Conservation (phyloP, 108 stramenopile species). For the Nannochloropsis oceanica region DNA sequence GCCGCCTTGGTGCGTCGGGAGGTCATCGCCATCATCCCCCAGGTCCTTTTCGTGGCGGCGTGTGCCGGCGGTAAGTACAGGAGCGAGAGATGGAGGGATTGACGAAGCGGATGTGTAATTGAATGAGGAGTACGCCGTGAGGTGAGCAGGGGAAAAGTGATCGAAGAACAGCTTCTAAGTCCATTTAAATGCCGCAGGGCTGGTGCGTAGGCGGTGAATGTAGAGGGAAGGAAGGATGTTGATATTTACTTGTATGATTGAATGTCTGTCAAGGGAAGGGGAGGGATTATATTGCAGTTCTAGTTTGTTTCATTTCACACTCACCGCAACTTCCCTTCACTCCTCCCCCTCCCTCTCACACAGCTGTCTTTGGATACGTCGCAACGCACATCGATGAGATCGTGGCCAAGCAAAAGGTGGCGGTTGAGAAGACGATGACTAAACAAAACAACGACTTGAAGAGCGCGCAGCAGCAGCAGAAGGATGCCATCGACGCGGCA, state of each 20-base stretch:
- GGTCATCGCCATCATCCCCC: neutral
- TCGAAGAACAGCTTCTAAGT: no score
- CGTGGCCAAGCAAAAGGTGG: neutral
- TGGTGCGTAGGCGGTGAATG: no score
- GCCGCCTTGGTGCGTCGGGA: neutral
- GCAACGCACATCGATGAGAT: neutral
- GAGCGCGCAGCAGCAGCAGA: neutral
- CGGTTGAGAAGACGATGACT: neutral
- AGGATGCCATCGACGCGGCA: neutral
- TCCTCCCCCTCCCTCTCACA: neutral
- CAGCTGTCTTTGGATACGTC: neutral
- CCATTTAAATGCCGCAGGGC: no score
- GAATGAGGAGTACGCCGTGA: no score
- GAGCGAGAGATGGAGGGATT: neutral
- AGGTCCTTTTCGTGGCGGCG: neutral
- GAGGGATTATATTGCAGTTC: no score
- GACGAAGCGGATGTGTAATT: neutral
- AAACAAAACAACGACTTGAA: neutral
- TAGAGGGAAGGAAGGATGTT: no score
- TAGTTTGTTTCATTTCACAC: no score
- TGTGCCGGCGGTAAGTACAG: neutral
- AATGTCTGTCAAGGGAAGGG: no score
- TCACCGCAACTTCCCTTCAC: no score
- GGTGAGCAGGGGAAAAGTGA: no score
- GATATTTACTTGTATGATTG: no score